Evolutionary conservation across 805 yeast species (phyloP).

Genomic region (Candida ipomoeae): DNA sequence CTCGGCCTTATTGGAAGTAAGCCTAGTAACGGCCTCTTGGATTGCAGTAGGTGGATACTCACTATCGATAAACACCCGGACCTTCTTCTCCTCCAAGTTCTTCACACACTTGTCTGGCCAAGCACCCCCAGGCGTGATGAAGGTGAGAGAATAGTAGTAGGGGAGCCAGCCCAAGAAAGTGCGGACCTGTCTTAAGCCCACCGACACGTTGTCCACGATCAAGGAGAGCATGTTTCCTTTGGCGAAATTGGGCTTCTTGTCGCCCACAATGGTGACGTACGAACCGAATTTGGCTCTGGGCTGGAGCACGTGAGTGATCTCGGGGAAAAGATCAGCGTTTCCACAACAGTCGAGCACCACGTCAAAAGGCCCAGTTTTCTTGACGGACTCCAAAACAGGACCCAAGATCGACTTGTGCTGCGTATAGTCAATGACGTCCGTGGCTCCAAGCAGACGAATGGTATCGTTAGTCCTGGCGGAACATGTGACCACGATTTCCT

Average conservation of each 20-base stretch:
- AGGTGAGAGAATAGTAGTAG: conserved; percentile 27
- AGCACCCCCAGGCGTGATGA: conserved; percentile 10
- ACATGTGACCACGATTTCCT: conserved; percentile 54
- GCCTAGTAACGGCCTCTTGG: conserved; percentile 46
- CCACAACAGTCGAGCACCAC: conserved; percentile 66
- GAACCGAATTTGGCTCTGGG: conserved; percentile 38
- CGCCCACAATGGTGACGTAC: conserved; percentile 58
- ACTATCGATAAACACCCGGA: conserved; percentile 51
- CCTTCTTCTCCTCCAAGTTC: conserved; percentile 42
- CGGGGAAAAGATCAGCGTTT: conserved; percentile 43
- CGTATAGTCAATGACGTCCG: conserved; percentile 53
- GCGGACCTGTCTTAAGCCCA: conserved; percentile 8
- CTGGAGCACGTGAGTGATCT: conserved; percentile 42
- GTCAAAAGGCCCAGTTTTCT: conserved; percentile 46
- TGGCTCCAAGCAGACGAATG: conserved; percentile 54
- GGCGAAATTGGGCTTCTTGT: conserved; percentile 37
- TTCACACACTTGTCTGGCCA: conserved; percentile 28
- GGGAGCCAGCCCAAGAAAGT: conserved; percentile 19
- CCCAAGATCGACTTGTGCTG: conserved; percentile 32
- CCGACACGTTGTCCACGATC: neutral
- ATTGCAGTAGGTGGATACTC: conserved; percentile 47
- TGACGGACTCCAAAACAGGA: conserved; percentile 32
- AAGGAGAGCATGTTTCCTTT: neutral
- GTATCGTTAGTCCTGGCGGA: conserved; percentile 45
- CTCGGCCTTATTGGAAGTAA: conserved; percentile 46